phyloP scores from a whole-genome alignment of 257 asterid species.

The Solanum neorickii region DNA sequence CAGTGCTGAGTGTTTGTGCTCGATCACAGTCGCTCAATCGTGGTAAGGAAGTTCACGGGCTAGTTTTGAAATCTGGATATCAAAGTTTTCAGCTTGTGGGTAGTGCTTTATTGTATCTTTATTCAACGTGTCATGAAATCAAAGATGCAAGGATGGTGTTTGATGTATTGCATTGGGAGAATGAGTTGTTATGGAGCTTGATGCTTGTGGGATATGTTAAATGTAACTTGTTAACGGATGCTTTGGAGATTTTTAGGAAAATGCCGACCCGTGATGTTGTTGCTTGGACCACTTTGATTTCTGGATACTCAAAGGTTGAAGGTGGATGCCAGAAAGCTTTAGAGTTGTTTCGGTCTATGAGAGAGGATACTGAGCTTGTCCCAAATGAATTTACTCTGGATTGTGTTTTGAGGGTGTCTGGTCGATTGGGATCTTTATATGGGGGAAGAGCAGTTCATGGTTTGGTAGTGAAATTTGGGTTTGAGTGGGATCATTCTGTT shows the following conservation, averaged over 20 bases:
- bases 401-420: constrained; percentile 54
- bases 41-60: constrained; percentile 54
- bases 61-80: constrained; percentile 47
- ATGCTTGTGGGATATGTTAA: constrained; percentile 64
- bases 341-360: constrained; percentile 53
- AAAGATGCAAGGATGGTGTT: constrained; percentile 45
- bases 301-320: constrained; percentile 55
- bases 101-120: constrained; percentile 41
- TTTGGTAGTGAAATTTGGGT: constrained; percentile 43
- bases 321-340: constrained; percentile 43
- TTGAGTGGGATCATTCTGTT: constrained; percentile 34
- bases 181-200: constrained; percentile 60
- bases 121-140: constrained; percentile 29
- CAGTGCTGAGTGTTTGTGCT: constrained; percentile 48
- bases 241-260: constrained; percentile 26
- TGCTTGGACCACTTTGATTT: constrained; percentile 72
- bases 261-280: constrained; percentile 63
- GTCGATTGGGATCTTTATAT: constrained; percentile 24
- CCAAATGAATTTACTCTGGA: constrained; percentile 82
- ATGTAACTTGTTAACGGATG: constrained; percentile 43
- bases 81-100: constrained; percentile 43
- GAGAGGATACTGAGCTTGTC: constrained; percentile 25
- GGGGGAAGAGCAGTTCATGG: constrained; percentile 54
- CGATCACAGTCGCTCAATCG: constrained; percentile 19
- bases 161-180: constrained; percentile 32